Base-by-base conservation (phyloP, 371 early-diverging fungal species). In the Haplosporangium sp. region DNA sequence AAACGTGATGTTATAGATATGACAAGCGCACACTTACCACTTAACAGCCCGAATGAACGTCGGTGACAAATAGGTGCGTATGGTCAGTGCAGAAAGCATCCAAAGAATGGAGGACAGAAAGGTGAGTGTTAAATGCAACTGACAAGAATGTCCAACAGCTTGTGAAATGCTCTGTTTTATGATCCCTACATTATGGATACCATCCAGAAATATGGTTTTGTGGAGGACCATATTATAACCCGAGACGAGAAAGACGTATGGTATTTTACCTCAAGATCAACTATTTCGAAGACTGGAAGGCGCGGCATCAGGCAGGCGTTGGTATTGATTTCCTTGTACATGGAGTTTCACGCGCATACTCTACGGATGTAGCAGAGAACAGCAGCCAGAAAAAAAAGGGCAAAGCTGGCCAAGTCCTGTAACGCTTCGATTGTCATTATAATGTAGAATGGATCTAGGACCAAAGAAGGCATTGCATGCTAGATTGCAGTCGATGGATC, bases 101-200 rank as follows among this genome's bases (percentile, higher is more conserved):
- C n/a, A n/a, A n/a, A n/a, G n/a, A n/a, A n/a, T n/a, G n/a, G n/a
- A n/a, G n/a, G n/a, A n/a, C n/a, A n/a, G n/a, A n/a, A n/a, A n/a
- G n/a, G n/a, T n/a, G n/a, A n/a, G n/a, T n/a, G n/a, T n/a, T n/a
- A n/a, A n/a, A n/a, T n/a, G n/a, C n/a, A n/a, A n/a, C n/a, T n/a
- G n/a, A n/a, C n/a, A n/a, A n/a, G n/a, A n/a, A n/a, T n/a, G n/a
- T n/a, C n/a, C n/a, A n/a, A n/a, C n/a, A n/a, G n/a, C n/a, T n/a
- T n/a, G n/a, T n/a, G 58, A 41, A 40, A 61, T 18, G 41, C 61
- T 14, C 61, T 61, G 14, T 18, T 61, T 8, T 61, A 20, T 18
- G 61, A 61, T 40, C 61, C 61, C 10, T 61, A 61, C 38, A 61
- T 61, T 29, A 8, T 29, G 5, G 52, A 37, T 16, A 61, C 61